Conservation (phyloP, 805 yeast species). For the Brettanomyces naardenensis region DNA sequence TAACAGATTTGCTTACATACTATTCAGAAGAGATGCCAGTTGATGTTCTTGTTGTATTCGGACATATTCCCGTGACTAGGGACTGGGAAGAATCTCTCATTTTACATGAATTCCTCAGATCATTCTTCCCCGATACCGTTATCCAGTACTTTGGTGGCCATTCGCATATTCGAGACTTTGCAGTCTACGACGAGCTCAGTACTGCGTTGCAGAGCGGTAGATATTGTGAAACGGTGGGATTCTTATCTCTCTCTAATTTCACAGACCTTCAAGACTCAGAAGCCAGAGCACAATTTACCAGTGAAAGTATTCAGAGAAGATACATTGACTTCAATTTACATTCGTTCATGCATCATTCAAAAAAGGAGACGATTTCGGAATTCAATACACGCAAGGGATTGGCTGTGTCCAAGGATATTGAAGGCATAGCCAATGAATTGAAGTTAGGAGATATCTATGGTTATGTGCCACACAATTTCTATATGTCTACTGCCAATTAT, state of each 20-base stretch:
- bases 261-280: constrained; percentile 4
- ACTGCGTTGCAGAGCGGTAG: constrained; percentile 90
- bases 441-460: constrained; percentile 54
- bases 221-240: constrained; percentile 91
- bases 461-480: constrained; percentile 56
- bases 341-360: constrained; percentile 62
- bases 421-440: constrained; percentile 33
- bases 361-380: constrained; percentile 16
- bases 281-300: not conserved
- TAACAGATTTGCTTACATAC: constrained; percentile 34
- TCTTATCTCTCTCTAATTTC: constrained; percentile 43
- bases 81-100: constrained; percentile 44
- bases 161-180: constrained; percentile 83
- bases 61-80: constrained; percentile 68
- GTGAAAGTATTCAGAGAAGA: constrained; percentile 38
- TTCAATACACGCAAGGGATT: constrained; percentile 54
- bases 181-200: constrained; percentile 53
- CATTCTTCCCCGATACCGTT: constrained; percentile 47
- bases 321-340: constrained; percentile 77
- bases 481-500: constrained; percentile 59
- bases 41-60: constrained; percentile 64
- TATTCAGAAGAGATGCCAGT: constrained; percentile 30
- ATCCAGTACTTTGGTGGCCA: constrained; percentile 94
- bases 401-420: constrained; percentile 36
- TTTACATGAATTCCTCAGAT: constrained; percentile 45